phyloP scores from a whole-genome alignment of 176 grass and related monocot genomes.

The Oryza brachyantha region DNA sequence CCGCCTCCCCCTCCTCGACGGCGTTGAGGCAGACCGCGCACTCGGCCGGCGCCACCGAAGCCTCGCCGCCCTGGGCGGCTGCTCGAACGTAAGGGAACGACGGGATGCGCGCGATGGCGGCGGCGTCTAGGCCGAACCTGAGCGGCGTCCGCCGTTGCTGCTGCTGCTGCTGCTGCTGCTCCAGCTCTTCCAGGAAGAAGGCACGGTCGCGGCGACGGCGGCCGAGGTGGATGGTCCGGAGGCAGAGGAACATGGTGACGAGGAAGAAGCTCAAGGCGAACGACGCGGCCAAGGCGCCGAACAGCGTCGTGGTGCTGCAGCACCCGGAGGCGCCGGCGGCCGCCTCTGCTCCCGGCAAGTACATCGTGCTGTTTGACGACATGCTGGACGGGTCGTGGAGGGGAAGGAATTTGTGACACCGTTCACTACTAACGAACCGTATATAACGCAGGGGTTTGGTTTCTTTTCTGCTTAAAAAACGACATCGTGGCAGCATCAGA shows the following conservation, averaged over 20 bases:
- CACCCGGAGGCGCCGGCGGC: not conserved
- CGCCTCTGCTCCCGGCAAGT: not conserved
- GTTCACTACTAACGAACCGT: not conserved
- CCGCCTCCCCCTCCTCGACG: slow-evolving; percentile 58
- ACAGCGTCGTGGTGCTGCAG: slow-evolving; percentile 35
- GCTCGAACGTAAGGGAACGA: slow-evolving; percentile 39
- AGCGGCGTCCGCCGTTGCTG: not conserved
- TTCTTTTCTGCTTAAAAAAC: too few relatives aligned
- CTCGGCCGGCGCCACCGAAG: slow-evolving; percentile 17
- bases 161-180: too few relatives aligned
- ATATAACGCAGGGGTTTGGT: not conserved
- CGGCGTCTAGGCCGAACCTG: slow-evolving; percentile 51
- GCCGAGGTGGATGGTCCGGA: slow-evolving; percentile 19
- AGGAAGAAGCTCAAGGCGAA: slow-evolving; percentile 49
- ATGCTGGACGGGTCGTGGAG: slow-evolving; percentile 19
- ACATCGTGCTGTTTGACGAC: not conserved
- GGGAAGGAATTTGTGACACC: not conserved
- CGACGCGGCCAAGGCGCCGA: slow-evolving; percentile 37
- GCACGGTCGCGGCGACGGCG: not conserved
- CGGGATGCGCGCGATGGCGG: slow-evolving; percentile 56
- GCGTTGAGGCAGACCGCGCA: slow-evolving; percentile 59
- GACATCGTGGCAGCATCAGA: too few relatives aligned
- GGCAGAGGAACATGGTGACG: slow-evolving; percentile 40
- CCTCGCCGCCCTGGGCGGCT: not conserved
- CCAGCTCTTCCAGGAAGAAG: not conserved